Evolutionary conservation across 73 alveolate species (phyloP), one percentile per base, ranked within the genome.

Genomic region (Breviolum minutum): DNA sequence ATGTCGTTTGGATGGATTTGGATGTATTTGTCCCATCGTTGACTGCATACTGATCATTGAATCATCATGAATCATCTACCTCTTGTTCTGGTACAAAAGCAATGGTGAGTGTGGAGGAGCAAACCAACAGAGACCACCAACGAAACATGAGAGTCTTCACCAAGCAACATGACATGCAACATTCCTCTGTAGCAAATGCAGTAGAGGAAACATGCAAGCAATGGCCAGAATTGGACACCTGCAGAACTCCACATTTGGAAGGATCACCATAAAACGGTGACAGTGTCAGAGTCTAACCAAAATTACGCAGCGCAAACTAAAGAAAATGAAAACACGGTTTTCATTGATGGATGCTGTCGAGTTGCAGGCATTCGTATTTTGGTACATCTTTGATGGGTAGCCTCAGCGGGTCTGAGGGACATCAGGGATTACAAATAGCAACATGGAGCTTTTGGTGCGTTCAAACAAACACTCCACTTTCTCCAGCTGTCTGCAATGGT

Each of bases 141-240:
- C 54, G 54, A 40, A 40, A 40, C 54, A 40, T 40, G 77, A 14
- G 17, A 17, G 77, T 17, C 24, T 14, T 24, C n/a, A 24, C 48
- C 80, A n/a, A 86, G 94, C 30, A 86, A 27, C 94, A 86, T 86
- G 64, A 86, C 79, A n/a, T 86, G 94, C 89, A 92, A 81, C 98
- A 92, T 92, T 68, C 98, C 98, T 66, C 98, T 92, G 82, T 61
- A 92, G 98, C 91, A 92, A 27, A 92, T 30, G 66, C 82, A 92
- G 81, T 92, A 92, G 61, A 76, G 90, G 29, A 29, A 92, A 29
- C 91, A 92, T 7, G 98, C 98, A 76, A 92, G 79, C 90, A 92
- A 61, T 22, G 98, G 98, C 96, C 96, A 89, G 90, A 92, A 92
- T 20, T 92, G 98, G 32, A 92, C 24, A 80, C 88, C 88, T 80